Evolutionary conservation across 164 flowering plant genomes (phyloP), one percentile per base, ranked within the genome.

Genomic region (Cinnamomum micranthum): DNA sequence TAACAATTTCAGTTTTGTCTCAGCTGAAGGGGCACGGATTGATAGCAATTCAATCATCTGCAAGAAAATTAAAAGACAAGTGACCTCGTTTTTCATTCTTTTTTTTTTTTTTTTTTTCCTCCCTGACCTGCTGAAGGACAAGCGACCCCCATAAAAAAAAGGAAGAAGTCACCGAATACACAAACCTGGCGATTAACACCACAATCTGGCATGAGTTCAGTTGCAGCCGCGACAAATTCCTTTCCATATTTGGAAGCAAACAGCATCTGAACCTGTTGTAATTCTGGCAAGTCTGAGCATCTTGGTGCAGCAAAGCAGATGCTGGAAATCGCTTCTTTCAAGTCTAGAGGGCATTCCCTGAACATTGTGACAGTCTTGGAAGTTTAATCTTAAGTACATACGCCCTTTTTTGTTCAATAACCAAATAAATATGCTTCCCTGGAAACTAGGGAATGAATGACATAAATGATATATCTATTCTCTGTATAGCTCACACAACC

Each of bases 221-320:
- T 81, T 52, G 99, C 98, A 80, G 97, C 97, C 4, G 91, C 70
- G 1, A 95, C 88, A 78, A 95, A 95, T 82, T 95, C 98, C 80
- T 83, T 92, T 52, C 99, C 99, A 81, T 95, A 95, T 77, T 95
- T 95, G 52, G 88, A 50, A 28, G 86, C 89, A 84, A 95, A 92
- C 60, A 85, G 64, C 86, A 90, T 79, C 78, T 95, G 99, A 82
- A 89, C 92, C 83, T 95, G 98, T 74, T 82, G 86, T 76, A 95
- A 81, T 87, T 95, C 99, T 24, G 90, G 86, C 24, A 95, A 85
- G 83, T 95, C 99, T 4, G 98, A 92, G 86, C 99, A 95, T 80
- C 99, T 89, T 65, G 98, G 99, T 64, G 99, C 99, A 68, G 97
- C 98, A 86, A 93, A 95, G 78, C 99, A 95, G 17, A 95, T 73